A percentile compares a stretch with the other conserved stretches of the same genome.
Conservation (phyloP, 768 basidiomycete species). For the Filobasidium wieringae region DNA sequence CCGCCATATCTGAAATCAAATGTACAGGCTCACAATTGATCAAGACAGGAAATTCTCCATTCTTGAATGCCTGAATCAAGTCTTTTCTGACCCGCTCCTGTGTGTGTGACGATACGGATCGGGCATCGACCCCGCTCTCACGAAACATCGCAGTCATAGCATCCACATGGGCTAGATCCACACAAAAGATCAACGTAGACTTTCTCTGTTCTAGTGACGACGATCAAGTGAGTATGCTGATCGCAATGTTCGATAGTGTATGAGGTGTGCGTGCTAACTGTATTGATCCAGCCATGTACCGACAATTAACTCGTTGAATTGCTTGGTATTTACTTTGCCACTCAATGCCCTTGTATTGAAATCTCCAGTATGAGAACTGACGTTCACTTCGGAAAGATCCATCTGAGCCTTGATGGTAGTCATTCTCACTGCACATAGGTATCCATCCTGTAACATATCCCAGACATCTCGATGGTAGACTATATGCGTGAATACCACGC, state of each 20-base stretch:
- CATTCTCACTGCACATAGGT: constrained; percentile 79
- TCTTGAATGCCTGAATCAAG: constrained; percentile 56
- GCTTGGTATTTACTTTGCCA: constrained; percentile 65
- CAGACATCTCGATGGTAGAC: constrained; percentile 86
- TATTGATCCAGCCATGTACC: constrained; percentile 77
- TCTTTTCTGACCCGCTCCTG: constrained; percentile 52
- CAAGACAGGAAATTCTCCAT: constrained; percentile 67
- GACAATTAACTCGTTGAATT: constrained; percentile 65
- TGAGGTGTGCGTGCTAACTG: constrained; percentile 42
- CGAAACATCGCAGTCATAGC: constrained; percentile 63
- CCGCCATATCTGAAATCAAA: too few relatives aligned
- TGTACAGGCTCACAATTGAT: constrained; percentile 57
- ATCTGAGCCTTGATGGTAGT: constrained; percentile 68
- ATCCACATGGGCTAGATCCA: constrained; percentile 67
- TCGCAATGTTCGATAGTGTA: neutral
- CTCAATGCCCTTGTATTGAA: constrained; percentile 69
- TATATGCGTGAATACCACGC: constrained; percentile 76
- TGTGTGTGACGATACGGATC: constrained; percentile 63
- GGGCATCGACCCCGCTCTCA: constrained; percentile 66
- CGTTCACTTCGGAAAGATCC: constrained; percentile 53
- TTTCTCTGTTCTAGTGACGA: constrained; percentile 48
- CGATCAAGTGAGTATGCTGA: neutral
- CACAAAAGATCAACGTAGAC: constrained; percentile 87
- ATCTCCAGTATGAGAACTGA: constrained; percentile 63
- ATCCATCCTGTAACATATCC: constrained; percentile 83